A percentile compares a stretch with the other conserved stretches of the same genome.
Evolutionary conservation across 106 monocot genomes (phyloP).

Genomic region (Phalaenopsis equestris): DNA sequence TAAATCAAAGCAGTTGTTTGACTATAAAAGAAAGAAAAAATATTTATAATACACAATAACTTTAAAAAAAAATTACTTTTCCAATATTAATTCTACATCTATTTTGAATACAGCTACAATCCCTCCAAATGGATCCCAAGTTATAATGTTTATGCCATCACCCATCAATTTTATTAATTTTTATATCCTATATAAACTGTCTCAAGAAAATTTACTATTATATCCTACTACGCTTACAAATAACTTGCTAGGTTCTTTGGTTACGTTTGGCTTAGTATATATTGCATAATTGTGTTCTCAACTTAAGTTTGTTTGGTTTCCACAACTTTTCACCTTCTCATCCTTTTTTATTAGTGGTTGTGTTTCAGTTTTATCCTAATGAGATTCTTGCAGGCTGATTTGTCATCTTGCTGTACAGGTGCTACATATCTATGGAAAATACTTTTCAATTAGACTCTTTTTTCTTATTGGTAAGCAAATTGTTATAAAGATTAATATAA

Average conservation of each 20-base stretch:
- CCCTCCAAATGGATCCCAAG: neutral
- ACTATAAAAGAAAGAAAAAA: too few species aligned
- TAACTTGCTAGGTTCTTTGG: neutral
- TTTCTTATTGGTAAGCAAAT: neutral
- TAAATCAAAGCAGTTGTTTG: too few species aligned
- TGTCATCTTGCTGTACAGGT: neutral
- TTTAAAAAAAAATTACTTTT: neutral
- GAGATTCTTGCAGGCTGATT: neutral
- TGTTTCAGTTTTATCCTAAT: neutral
- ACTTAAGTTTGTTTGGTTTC: neutral
- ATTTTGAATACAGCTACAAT: neutral
- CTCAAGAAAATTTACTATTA: neutral
- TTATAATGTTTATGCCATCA: neutral
- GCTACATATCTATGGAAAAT: neutral
- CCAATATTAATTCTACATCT: neutral
- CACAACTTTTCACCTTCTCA: neutral
- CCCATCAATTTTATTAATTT: neutral
- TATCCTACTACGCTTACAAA: neutral
- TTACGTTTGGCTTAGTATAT: neutral
- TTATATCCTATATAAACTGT: neutral
- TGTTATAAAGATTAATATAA: slow-evolving; percentile 2
- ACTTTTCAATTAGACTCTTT: neutral
- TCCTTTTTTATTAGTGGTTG: neutral
- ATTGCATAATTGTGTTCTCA: neutral
- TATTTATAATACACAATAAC: neutral